These are phyloP conservation scores for Termitomyces sp. DNA, from an alignment of 768 basidiomycete species.

Conservation along the genomic window DNA sequence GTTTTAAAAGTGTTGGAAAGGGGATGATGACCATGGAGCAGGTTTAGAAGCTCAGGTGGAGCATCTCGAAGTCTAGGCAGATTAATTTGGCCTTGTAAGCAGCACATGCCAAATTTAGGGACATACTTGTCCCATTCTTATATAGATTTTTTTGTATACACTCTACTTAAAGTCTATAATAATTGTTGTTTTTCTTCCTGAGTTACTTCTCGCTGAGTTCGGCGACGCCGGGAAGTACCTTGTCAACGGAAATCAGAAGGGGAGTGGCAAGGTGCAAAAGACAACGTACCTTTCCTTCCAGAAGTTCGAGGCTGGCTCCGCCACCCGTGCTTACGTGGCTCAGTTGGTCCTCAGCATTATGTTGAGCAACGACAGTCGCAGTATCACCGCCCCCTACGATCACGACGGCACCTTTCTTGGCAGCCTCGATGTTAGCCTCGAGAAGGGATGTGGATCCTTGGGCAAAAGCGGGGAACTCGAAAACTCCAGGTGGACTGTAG, in stretches of 20 bases:
- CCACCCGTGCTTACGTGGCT: constrained; percentile 98
- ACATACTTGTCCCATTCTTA: no score
- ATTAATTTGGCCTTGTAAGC: constrained; percentile 8
- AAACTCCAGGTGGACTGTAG: constrained; percentile 89
- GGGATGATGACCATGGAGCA: not conserved
- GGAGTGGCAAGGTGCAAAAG: not conserved
- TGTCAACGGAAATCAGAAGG: not conserved
- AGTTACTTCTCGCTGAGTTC: constrained; percentile 79
- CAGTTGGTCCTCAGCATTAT: constrained; percentile 79
- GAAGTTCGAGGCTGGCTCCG: constrained; percentile 88
- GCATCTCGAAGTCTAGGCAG: not conserved
- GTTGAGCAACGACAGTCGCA: constrained; percentile 92
- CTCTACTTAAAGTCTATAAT: not conserved
- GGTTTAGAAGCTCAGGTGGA: not conserved
- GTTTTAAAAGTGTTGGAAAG: not conserved
- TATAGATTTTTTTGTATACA: no score
- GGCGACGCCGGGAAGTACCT: constrained; percentile 89
- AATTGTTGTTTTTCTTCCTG: not conserved
- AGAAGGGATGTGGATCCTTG: constrained; percentile 81
- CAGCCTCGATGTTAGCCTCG: constrained; percentile 83
- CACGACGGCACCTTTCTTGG: constrained; percentile 81
- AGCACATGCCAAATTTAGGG: constrained; percentile 15
- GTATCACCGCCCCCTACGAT: constrained; percentile 97
- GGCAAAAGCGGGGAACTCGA: constrained; percentile 93
- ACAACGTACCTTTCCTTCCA: constrained; percentile 88